Evolutionary conservation across 352 stramenopile species (phyloP).

Genomic region (Chrysophaeum taylorii): DNA sequence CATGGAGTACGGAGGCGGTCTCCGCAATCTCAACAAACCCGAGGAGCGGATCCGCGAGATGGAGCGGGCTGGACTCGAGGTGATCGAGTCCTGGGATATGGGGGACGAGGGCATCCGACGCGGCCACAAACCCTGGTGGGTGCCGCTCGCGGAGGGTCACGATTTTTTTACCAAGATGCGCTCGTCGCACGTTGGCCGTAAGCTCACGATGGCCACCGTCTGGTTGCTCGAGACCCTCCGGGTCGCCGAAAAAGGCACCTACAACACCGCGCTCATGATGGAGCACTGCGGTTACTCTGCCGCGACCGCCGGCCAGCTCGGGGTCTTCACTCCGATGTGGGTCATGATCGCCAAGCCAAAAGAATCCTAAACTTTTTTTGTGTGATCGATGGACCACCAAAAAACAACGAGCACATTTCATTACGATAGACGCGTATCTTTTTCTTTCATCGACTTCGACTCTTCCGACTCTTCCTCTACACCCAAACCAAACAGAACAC

Average conservation of each 20-base stretch:
- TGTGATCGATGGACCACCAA: too few relatives aligned
- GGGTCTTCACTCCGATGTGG: constrained; percentile 12
- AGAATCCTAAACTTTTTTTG: too few relatives aligned
- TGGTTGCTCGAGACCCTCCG: constrained; percentile 2
- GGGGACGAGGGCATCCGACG: background rate
- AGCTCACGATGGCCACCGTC: constrained; percentile 12
- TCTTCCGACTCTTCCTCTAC: too few relatives aligned
- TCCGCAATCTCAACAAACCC: constrained; percentile 10
- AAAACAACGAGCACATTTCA: too few relatives aligned
- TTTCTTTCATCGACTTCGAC: too few relatives aligned
- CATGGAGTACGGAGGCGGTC: constrained; percentile 13
- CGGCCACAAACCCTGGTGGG: constrained; percentile 11
- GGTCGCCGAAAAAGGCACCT: constrained; percentile 2
- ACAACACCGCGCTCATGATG: constrained; percentile 1
- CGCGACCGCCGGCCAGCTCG: constrained; percentile 9
- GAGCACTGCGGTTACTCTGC: constrained; percentile 14
- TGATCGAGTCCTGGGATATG: constrained; percentile 11
- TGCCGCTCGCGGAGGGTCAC: background rate
- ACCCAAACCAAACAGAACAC: too few relatives aligned
- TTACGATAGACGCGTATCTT: too few relatives aligned
- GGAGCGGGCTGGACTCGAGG: constrained; percentile 1
- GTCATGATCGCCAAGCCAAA: too few relatives aligned
- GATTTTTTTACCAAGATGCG: background rate
- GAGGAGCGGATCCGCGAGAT: constrained; percentile 2
- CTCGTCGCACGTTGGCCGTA: constrained; percentile 4